phyloP scores from a whole-genome alignment of 345 rosid genomes.

The Litchi chinensis region DNA sequence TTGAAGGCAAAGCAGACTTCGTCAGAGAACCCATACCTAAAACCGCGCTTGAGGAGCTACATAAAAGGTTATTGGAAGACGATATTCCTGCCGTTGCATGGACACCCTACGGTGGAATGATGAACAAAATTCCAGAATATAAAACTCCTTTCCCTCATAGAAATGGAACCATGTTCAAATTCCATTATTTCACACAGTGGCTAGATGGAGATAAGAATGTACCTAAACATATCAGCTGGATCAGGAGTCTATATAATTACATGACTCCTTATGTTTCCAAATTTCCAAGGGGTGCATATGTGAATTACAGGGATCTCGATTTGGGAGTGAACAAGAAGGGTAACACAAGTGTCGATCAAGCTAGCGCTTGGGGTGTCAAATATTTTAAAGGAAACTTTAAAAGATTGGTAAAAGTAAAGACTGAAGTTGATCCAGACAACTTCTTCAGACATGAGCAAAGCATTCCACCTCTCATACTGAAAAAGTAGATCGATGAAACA shows the following conservation, averaged over 20 bases:
- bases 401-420: constrained; percentile 50
- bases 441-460: constrained; percentile 70
- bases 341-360: constrained; percentile 33
- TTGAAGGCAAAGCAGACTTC: constrained; percentile 67
- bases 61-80: constrained; percentile 48
- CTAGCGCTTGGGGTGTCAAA: constrained; percentile 47
- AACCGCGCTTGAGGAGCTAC: constrained; percentile 46
- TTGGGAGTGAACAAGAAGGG: constrained; percentile 44
- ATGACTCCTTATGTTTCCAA: constrained; percentile 61
- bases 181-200: constrained; percentile 50
- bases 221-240: constrained; percentile 31
- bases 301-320: constrained; percentile 72
- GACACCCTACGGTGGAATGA: constrained; percentile 80
- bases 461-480: constrained; percentile 38
- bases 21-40: constrained; percentile 39
- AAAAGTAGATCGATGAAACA: background rate
- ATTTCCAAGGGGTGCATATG: constrained; percentile 53
- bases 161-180: constrained; percentile 48
- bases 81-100: constrained; percentile 57
- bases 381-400: constrained; percentile 54
- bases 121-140: constrained; percentile 48
- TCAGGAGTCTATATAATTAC: constrained; percentile 41
- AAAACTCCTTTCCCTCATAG: constrained; percentile 68
- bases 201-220: constrained; percentile 24
- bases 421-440: constrained; percentile 52